phyloP scores from a whole-genome alignment of 192 early-diverging fungal genomes.

The Mortierella alpina region DNA sequence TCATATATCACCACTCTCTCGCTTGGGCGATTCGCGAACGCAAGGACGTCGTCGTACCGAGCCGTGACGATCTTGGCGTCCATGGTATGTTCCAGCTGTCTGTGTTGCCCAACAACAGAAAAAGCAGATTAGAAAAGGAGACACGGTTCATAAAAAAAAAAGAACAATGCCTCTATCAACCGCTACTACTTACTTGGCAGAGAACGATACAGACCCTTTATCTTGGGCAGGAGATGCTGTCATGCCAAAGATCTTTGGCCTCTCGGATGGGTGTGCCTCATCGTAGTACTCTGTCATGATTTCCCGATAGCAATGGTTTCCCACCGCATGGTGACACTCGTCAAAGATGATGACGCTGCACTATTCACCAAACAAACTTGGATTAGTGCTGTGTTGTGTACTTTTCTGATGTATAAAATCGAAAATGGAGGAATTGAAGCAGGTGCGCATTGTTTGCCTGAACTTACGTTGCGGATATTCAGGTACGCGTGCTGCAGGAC shows the following conservation, averaged over 20 bases:
- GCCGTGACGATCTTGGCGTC: conserved; percentile 68
- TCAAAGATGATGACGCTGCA: conserved; percentile 91
- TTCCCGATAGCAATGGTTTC: conserved; percentile 76
- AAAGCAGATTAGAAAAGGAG: not conserved
- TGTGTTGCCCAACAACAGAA: conserved; percentile 1
- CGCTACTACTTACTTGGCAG: conserved; percentile 24
- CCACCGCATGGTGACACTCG: conserved; percentile 90
- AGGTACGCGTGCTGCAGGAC: conserved; percentile 68
- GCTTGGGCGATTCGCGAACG: not conserved
- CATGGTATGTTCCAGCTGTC: conserved; percentile 65
- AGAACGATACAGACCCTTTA: conserved; percentile 9
- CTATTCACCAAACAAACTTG: conserved; percentile 35
- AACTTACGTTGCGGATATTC: conserved; percentile 54
- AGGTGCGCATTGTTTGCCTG: not conserved
- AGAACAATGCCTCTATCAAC: too few species aligned
- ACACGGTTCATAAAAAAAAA: not conserved
- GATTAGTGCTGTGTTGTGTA: not conserved
- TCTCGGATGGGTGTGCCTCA: conserved; percentile 49
- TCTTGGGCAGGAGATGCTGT: conserved; percentile 85
- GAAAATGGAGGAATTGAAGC: conserved; percentile 58
- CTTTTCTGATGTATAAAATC: not conserved
- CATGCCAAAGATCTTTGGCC: conserved; percentile 91
- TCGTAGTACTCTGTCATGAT: conserved; percentile 89
- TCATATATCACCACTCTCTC: conserved; percentile 4
- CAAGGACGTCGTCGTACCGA: conserved; percentile 43